These are phyloP conservation scores for Chlamydomonas incerta DNA, from an alignment of 139 green algal genomes.

Conservation along the genomic window DNA sequence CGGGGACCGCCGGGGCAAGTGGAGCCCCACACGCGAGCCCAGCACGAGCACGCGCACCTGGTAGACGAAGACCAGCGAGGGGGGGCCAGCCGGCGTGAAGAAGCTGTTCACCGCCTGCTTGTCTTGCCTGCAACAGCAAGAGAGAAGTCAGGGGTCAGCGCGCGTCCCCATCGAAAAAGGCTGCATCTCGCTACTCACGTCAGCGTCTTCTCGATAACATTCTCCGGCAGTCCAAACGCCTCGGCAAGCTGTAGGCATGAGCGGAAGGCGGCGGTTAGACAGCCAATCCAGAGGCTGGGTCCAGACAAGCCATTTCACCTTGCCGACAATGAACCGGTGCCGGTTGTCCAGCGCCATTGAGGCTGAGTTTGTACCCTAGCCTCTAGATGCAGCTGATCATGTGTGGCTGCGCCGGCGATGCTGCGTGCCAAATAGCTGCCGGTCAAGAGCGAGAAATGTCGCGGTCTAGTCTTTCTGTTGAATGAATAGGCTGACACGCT, in stretches of 20 bases:
- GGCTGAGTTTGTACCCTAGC: background rate
- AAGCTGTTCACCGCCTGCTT: constrained; percentile 72
- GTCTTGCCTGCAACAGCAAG: constrained; percentile 56
- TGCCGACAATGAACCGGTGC: constrained; percentile 61
- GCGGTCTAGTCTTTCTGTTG: no score
- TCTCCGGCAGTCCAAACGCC: constrained; percentile 59
- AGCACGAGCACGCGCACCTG: constrained; percentile 63
- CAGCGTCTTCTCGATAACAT: constrained; percentile 64
- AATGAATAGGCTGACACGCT: no score
- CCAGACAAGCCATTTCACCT: constrained; percentile 13
- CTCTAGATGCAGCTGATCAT: background rate
- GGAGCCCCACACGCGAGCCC: no score
- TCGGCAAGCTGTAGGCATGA: constrained; percentile 54
- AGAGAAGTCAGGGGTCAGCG: background rate
- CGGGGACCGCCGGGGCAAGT: no score
- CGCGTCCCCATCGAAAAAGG: no score
- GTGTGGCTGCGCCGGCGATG: background rate
- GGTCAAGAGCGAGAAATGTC: no score
- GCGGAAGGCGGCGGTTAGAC: background rate
- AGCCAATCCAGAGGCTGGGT: no score
- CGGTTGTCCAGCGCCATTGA: constrained; percentile 62
- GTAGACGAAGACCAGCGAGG: constrained; percentile 70
- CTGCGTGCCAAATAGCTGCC: no score
- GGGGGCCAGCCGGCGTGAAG: constrained; percentile 63
- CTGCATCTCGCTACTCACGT: constrained; percentile 44